Evolutionary conservation across 305 asterid genomes (phyloP).

Genomic region (Fraxinus baroniana): DNA sequence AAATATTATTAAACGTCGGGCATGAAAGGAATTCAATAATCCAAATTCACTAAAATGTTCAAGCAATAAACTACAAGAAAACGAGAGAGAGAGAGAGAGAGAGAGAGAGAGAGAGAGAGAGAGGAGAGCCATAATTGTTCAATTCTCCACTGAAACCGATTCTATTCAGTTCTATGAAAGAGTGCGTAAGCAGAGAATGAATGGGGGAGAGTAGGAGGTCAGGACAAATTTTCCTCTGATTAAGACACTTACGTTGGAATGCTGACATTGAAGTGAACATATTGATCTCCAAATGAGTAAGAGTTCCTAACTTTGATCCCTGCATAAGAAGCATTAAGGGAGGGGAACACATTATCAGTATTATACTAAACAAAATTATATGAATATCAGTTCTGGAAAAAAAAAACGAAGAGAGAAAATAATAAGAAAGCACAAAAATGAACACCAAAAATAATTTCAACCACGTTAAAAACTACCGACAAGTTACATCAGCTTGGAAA

Average conservation of each 20-base stretch:
- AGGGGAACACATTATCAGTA: not conserved
- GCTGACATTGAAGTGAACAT: conserved; percentile 86
- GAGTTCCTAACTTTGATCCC: conserved; percentile 79
- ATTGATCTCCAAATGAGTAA: conserved; percentile 78
- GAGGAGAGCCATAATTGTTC: not conserved
- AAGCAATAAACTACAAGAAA: no score
- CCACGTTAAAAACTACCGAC: not conserved
- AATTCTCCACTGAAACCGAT: not conserved
- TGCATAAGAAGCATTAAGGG: conserved; percentile 29
- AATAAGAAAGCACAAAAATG: not conserved
- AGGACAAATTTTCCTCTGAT: not conserved
- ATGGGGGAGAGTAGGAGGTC: not conserved
- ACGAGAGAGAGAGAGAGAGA: not conserved
- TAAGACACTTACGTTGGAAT: conserved; percentile 73
- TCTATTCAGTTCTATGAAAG: not conserved
- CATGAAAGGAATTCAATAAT: not conserved
- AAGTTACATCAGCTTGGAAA: conserved; percentile 1
- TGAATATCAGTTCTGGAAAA: not conserved
- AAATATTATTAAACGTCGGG: not conserved
- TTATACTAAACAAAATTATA: not conserved
- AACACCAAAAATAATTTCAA: not conserved
- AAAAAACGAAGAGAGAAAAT: not conserved
- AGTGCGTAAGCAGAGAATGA: not conserved
- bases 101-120: not conserved
- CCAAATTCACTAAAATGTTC: not conserved